Conservation (phyloP, 352 stramenopile species). For the Phytophthora podocarpi region DNA sequence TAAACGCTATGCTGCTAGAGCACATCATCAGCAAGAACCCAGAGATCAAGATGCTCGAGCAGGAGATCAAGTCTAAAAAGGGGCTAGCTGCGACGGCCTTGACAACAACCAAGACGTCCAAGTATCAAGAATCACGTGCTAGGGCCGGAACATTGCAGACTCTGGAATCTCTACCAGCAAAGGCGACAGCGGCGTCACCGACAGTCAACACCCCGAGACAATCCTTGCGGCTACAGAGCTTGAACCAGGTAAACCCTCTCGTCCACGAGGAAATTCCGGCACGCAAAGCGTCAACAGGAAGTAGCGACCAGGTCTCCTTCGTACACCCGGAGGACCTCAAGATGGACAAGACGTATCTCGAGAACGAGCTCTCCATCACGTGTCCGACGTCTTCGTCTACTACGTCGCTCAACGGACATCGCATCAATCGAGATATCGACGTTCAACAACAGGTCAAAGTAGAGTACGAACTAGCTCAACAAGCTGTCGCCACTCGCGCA, state of each 20-base stretch:
- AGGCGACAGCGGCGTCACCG: too few species aligned
- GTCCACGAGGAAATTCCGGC: slow-evolving; percentile 43
- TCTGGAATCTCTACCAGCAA: slow-evolving; percentile 7
- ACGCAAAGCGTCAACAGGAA: slow-evolving; percentile 23
- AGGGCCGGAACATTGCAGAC: slow-evolving; percentile 6
- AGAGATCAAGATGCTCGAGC: slow-evolving; percentile 51
- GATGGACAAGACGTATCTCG: slow-evolving; percentile 67
- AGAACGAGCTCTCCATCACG: slow-evolving; percentile 57
- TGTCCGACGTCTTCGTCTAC: slow-evolving; percentile 29
- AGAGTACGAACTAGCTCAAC: slow-evolving; percentile 45
- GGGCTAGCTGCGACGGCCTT: not conserved
- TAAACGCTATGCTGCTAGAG: slow-evolving; percentile 64
- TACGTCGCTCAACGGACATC: too few species aligned
- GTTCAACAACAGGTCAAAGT: slow-evolving; percentile 50
- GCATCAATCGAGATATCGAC: slow-evolving; percentile 25
- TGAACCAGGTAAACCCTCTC: slow-evolving; percentile 49
- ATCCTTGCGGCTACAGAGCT: slow-evolving; percentile 48
- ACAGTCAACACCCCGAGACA: slow-evolving; percentile 7
- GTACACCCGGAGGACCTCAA: slow-evolving; percentile 47
- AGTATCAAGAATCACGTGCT: slow-evolving; percentile 7
- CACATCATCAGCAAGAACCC: slow-evolving; percentile 72
- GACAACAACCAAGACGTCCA: not conserved
- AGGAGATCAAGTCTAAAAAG: slow-evolving; percentile 17
- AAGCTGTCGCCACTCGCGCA: slow-evolving; percentile 41
- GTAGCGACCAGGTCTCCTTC: slow-evolving; percentile 33